Evolutionary conservation across 139 green algal genomes (phyloP).

Genomic region (Chlorella sp.): DNA sequence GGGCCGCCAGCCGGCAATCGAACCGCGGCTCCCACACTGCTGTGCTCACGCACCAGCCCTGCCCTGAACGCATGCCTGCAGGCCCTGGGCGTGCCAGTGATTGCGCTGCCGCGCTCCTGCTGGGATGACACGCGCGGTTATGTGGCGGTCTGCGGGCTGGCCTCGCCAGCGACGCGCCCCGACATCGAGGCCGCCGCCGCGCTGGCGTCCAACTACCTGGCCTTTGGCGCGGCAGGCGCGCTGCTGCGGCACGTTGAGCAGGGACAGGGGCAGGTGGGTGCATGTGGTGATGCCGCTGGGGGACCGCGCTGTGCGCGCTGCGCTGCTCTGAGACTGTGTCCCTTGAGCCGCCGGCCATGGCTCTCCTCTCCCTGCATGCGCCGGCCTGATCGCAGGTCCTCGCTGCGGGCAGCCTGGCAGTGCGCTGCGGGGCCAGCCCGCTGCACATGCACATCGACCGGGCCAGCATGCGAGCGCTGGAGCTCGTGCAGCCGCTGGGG

Average conservation of each 20-base stretch:
- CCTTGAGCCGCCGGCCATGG: background rate
- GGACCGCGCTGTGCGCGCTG: too few relatives aligned
- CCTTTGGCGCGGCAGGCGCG: slow-evolving; percentile 64
- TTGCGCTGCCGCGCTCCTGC: slow-evolving; percentile 17
- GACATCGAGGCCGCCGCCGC: slow-evolving; percentile 12
- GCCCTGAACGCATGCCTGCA: too few relatives aligned
- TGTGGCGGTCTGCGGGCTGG: slow-evolving; percentile 21
- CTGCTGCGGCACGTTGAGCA: too few relatives aligned
- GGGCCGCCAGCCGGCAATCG: slow-evolving; percentile 9
- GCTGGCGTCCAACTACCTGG: slow-evolving; percentile 51
- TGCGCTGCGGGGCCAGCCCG: slow-evolving; percentile 11
- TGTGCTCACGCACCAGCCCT: background rate
- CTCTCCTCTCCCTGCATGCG: background rate
- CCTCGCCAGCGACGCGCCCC: slow-evolving; percentile 2
- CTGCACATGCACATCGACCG: slow-evolving; percentile 71
- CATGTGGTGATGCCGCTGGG: background rate
- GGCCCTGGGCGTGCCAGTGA: slow-evolving; percentile 22
- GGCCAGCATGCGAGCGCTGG: slow-evolving; percentile 44
- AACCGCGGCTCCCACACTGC: slow-evolving; percentile 41
- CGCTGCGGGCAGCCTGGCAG: slow-evolving; percentile 24
- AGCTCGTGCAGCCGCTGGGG: slow-evolving; percentile 52
- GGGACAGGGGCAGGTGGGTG: slow-evolving; percentile 26
- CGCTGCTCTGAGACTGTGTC: background rate
- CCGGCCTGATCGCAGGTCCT: slow-evolving; percentile 1
- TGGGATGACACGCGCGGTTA: slow-evolving; percentile 51